Conservation (phyloP, 768 basidiomycete genomes). For the Termitomyces sp. region DNA sequence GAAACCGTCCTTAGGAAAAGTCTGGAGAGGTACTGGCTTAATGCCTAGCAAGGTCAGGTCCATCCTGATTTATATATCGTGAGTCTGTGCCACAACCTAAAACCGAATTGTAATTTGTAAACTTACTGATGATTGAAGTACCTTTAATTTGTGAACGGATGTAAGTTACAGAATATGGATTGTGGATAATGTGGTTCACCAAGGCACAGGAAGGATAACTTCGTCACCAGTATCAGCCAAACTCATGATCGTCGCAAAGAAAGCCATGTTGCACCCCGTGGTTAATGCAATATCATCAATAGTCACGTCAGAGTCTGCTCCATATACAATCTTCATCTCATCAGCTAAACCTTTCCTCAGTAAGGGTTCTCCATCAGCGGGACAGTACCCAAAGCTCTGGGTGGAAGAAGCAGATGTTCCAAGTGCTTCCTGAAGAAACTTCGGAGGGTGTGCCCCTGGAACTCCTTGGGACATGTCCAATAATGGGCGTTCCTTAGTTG, state of each 20-base stretch:
- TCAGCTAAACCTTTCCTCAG: conserved; percentile 50
- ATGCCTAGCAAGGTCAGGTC: conserved; percentile 61
- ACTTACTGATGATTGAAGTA: conserved; percentile 66
- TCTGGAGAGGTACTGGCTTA: conserved; percentile 51
- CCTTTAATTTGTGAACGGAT: conserved; percentile 34
- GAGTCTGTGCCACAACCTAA: not conserved
- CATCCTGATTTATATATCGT: conserved; percentile 50
- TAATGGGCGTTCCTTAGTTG: conserved; percentile 42
- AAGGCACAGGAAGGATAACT: conserved; percentile 69
- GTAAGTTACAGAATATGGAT: not conserved
- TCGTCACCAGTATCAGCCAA: conserved; percentile 71
- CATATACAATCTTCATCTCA: conserved; percentile 65
- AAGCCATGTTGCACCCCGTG: conserved; percentile 73
- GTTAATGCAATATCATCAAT: conserved; percentile 64
- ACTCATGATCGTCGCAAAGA: conserved; percentile 56
- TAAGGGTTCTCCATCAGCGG: conserved; percentile 52
- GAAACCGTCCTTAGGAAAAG: conserved; percentile 50
- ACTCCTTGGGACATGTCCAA: conserved; percentile 77
- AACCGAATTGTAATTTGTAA: not conserved
- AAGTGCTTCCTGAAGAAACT: conserved; percentile 45
- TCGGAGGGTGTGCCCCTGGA: conserved; percentile 63
- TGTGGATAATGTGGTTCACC: conserved; percentile 32
- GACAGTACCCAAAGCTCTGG: conserved; percentile 50
- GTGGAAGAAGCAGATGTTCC: conserved; percentile 39
- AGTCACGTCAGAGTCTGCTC: conserved; percentile 41